Percentiles rank a stretch among this genome's conserved stretches.
Evolutionary conservation across 2,329 filamentous ascomycete species (phyloP).

Genomic region (Aspergillus ruber): DNA sequence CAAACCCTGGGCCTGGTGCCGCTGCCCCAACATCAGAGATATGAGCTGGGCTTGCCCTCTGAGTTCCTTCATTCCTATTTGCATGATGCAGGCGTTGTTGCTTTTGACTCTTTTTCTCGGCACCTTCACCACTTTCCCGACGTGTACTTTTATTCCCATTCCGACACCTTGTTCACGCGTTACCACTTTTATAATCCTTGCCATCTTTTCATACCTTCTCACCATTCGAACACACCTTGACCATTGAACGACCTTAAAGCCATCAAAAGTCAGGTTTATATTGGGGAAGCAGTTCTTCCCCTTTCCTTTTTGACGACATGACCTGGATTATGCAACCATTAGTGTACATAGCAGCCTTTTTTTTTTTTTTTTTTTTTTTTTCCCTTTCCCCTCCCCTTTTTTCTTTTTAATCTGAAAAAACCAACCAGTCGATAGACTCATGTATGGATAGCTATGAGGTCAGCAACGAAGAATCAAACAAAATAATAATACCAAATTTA

Average conservation of each 20-base stretch:
- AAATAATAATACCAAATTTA: conserved; percentile 27
- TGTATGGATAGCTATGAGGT: conserved; percentile 36
- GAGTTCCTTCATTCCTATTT: conserved; percentile 10
- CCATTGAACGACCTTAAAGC: conserved; percentile 7
- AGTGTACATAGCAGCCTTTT: conserved; percentile 32
- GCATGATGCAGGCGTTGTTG: conserved; percentile 31
- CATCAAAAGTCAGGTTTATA: conserved; percentile 15
- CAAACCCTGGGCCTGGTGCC: conserved; percentile 25
- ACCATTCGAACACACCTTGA: not conserved
- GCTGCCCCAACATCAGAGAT: conserved; percentile 23
- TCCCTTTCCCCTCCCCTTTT: conserved; percentile 9
- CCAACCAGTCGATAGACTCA: conserved; percentile 19
- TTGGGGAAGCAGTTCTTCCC: conserved; percentile 9
- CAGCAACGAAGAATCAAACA: conserved; percentile 24
- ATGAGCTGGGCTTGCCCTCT: conserved; percentile 19
- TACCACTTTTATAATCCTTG: not conserved
- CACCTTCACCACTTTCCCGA: conserved; percentile 6
- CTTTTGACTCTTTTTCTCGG: conserved; percentile 13
- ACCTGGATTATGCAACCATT: conserved; percentile 23
- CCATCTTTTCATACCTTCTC: conserved; percentile 2
- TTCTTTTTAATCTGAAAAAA: conserved; percentile 5
- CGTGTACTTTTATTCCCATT: conserved; percentile 26
- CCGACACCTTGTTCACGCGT: conserved; percentile 6
- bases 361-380: conserved; percentile 12
- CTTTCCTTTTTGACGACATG: conserved; percentile 14